Conservation (phyloP, 768 basidiomycete species). For the Cystobasidiopsis lactophilus region DNA sequence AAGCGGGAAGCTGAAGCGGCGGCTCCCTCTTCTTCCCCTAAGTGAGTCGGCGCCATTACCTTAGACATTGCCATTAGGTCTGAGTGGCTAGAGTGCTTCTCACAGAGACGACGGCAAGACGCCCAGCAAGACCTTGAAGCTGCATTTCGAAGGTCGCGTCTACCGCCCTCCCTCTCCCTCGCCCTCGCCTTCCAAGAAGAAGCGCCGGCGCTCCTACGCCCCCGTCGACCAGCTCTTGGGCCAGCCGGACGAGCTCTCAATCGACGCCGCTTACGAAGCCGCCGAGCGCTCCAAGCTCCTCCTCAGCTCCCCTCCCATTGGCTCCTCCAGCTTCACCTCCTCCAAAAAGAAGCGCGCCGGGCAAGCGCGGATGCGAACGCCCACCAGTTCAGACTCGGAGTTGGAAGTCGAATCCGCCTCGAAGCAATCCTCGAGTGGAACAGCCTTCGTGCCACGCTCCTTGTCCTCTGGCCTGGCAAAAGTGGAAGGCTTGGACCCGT, state of each 20-base stretch:
- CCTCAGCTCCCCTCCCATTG: no score
- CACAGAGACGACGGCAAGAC: no score
- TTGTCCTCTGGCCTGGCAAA: neutral
- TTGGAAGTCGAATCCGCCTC: neutral
- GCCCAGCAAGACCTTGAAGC: no score
- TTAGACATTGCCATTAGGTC: no score
- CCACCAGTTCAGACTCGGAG: neutral
- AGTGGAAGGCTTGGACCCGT: neutral
- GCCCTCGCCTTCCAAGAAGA: neutral
- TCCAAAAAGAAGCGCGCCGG: no score
- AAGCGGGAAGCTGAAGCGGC: no score
- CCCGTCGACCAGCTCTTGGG: neutral
- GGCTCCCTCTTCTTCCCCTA: no score
- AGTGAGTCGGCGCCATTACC: no score
- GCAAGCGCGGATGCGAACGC: no score
- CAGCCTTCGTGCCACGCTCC: neutral
- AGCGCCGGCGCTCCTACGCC: conserved; percentile 2
- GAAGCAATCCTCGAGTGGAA: neutral
- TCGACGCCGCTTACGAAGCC: neutral
- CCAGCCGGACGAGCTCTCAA: conserved; percentile 3
- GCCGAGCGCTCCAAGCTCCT: neutral
- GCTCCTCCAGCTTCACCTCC: no score
- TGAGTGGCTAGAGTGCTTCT: no score
- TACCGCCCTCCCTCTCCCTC: neutral
- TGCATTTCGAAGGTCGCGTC: conserved; percentile 8